Base-by-base conservation (phyloP, 257 asterid genomes). In the Scutellaria barbata region DNA sequence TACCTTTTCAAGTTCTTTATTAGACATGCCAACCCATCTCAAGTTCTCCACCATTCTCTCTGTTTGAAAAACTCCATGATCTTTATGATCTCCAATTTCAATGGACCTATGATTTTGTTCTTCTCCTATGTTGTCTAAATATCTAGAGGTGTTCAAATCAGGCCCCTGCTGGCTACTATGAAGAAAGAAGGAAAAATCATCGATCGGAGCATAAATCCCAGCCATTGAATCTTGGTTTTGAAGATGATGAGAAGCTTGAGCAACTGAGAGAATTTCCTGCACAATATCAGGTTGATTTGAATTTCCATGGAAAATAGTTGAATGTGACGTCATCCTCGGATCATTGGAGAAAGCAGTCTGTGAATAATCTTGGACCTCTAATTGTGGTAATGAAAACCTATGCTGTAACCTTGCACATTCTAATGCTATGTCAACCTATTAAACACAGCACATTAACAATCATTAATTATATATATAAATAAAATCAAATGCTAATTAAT, bases 331-430 rank as follows among this genome's bases (percentile, higher is more conserved):
- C 35, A 71, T 71, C 69, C 74, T 77, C 1, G 82, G 75, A 69
- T 86, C 82, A 10, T 30, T 48, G 17, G 60, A 57, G 42, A 84
- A 82, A 62, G 62, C 64, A 0, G 72, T 68, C 60, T 76, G 89
- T 0, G 88, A 74, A 14, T 80, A 85, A 51, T 88, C 95, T 39
- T 85, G 95, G 56, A 87, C 89, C 77, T 92, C 96, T 66, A 92
- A 70, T 13, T 87, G 96, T 3, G 98, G 97, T 65, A 89, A 63
- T 5, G 90, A 48, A 50, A 87, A 88, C 66, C 95, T 78, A 70
- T 92, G 88, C 40, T 95, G 96, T 78, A 95, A 63, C 80, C 98
- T 83, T 30, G 98, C 97, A 79, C 98, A 92, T 70, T 95, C 96
- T 77, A 95, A 30, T 42, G 95, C 95, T 77, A 90, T 71, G 76